A percentile compares a stretch with the other conserved stretches of the same genome.
phyloP scores from a whole-genome alignment of 495 filamentous ascomycete species.

The Penicillium ochrochloron region DNA sequence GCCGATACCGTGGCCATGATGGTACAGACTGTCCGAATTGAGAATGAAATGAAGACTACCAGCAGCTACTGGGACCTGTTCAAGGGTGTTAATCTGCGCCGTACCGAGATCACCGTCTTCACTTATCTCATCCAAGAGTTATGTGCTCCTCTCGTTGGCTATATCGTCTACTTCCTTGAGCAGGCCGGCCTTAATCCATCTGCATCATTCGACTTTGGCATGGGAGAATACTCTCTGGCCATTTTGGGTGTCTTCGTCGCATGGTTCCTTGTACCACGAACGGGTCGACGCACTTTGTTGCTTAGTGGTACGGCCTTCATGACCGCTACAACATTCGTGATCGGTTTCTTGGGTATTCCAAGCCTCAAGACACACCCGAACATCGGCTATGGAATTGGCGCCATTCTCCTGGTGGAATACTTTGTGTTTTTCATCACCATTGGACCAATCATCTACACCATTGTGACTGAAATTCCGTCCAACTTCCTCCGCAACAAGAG shows the following conservation, averaged over 20 bases:
- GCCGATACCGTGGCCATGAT: conserved; percentile 75
- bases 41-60: conserved; percentile 60
- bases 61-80: conserved; percentile 69
- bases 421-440: conserved; percentile 69
- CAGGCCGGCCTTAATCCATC: conserved; percentile 62
- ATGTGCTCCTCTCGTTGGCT: conserved; percentile 69
- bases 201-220: conserved; percentile 63
- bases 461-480: conserved; percentile 70
- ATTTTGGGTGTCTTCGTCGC: conserved; percentile 65
- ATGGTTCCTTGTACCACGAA: conserved; percentile 66
- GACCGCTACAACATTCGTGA: conserved; percentile 60
- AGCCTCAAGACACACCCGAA: conserved; percentile 42
- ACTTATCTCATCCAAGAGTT: conserved; percentile 74
- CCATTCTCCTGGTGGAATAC: conserved; percentile 65
- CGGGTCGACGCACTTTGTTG: conserved; percentile 70
- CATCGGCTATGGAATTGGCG: conserved; percentile 40
- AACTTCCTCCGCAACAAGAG: conserved; percentile 70
- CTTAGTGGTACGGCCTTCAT: conserved; percentile 62
- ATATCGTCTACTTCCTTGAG: conserved; percentile 70
- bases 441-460: conserved; percentile 71
- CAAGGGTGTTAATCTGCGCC: conserved; percentile 65
- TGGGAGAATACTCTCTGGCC: conserved; percentile 69
- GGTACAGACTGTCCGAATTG: conserved; percentile 71
- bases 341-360: conserved; percentile 65
- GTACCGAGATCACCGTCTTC: conserved; percentile 69